Conservation (phyloP, 805 yeast species). For the Candida xiaguanensis region DNA sequence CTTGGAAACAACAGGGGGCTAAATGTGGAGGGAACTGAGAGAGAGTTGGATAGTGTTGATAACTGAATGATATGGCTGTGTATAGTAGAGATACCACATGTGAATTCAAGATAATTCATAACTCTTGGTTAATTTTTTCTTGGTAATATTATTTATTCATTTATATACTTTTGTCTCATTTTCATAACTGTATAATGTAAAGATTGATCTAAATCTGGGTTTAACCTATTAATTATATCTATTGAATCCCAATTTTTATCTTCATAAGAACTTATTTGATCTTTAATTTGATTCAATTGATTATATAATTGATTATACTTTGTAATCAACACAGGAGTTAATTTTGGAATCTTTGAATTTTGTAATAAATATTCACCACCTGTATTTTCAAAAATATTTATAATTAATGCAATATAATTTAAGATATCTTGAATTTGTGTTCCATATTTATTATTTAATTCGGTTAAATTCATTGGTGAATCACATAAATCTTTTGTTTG, state of each 20-base stretch:
- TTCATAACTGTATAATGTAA: slow-evolving; percentile 22
- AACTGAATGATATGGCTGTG: too few species aligned
- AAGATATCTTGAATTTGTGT: slow-evolving; percentile 19
- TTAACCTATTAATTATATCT: slow-evolving; percentile 35
- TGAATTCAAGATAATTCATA: too few species aligned
- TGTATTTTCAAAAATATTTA: slow-evolving; percentile 25
- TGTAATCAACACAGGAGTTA: slow-evolving; percentile 21
- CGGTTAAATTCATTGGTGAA: slow-evolving; percentile 32
- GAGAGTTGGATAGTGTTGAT: too few species aligned
- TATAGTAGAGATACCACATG: too few species aligned
- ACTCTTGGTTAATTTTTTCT: background rate
- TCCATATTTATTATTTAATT: slow-evolving; percentile 22
- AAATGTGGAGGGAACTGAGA: too few species aligned
- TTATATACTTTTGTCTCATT: slow-evolving; percentile 15
- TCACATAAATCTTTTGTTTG: slow-evolving; percentile 28
- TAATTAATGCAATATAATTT: slow-evolving; percentile 24
- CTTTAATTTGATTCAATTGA: slow-evolving; percentile 17
- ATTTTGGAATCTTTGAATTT: slow-evolving; percentile 36
- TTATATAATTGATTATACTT: slow-evolving; percentile 19
- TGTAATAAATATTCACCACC: slow-evolving; percentile 32
- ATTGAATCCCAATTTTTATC: slow-evolving; percentile 36
- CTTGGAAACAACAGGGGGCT: too few species aligned
- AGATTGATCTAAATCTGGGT: slow-evolving; percentile 16
- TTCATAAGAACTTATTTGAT: slow-evolving; percentile 28
- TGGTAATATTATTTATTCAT: background rate